A percentile compares a stretch with the other conserved stretches of the same genome.
Conservation (phyloP, 805 yeast species). For the Dipodascus albidus region DNA sequence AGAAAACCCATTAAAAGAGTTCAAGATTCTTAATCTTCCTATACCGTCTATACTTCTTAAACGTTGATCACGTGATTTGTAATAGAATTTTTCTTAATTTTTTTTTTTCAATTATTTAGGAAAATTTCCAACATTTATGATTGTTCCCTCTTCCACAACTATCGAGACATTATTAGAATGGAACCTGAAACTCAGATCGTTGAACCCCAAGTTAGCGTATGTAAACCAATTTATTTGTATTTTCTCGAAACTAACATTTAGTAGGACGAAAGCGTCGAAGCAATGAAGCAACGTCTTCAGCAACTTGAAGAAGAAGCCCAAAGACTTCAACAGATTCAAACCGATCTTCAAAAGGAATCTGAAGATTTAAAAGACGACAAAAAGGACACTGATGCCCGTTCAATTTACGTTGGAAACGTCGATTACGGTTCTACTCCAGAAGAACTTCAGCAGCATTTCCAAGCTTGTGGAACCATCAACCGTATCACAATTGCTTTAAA, state of each 20-base stretch:
- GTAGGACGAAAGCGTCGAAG: constrained; percentile 20
- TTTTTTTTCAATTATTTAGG: too few species aligned
- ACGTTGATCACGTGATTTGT: not conserved
- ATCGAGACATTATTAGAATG: not conserved
- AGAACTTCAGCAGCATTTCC: constrained; percentile 66
- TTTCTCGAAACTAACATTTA: not conserved
- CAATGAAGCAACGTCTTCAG: constrained; percentile 34
- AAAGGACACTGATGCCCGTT: constrained; percentile 62
- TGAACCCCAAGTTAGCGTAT: not conserved
- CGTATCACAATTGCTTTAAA: constrained; percentile 70
- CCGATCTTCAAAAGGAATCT: constrained; percentile 32
- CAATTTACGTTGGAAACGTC: constrained; percentile 75
- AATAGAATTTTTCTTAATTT: not conserved
- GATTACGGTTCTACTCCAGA: constrained; percentile 71
- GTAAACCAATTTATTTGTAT: not conserved
- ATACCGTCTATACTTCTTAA: not conserved
- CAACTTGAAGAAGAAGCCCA: constrained; percentile 57
- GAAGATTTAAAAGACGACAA: constrained; percentile 35
- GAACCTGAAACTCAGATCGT: not conserved
- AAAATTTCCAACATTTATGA: not conserved
- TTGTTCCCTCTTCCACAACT: not conserved
- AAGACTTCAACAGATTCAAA: constrained; percentile 47
- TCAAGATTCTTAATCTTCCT: too few species aligned
- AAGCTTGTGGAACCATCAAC: constrained; percentile 58
- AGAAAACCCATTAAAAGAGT: not conserved